phyloP scores from a whole-genome alignment of 2,329 filamentous ascomycete genomes.

The Trichoderma harzianum region DNA sequence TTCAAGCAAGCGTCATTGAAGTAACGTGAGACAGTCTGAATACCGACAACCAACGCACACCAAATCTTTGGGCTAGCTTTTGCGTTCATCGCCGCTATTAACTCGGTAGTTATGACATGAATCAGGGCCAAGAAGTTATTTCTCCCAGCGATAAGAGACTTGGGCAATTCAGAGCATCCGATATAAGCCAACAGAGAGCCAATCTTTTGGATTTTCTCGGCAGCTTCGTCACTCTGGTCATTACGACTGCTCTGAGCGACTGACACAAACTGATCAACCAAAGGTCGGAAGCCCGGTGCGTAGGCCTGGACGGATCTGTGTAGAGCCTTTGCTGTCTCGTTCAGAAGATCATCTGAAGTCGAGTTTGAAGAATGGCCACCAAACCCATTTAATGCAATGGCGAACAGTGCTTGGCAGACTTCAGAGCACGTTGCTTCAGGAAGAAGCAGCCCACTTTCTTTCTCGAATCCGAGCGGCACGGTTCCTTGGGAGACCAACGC shows the following conservation, averaged over 20 bases:
- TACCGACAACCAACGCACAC: constrained; percentile 37
- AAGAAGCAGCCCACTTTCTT: constrained; percentile 30
- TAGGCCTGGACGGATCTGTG: constrained; percentile 38
- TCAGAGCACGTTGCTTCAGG: constrained; percentile 34
- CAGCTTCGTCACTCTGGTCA: constrained; percentile 22
- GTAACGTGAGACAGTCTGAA: constrained; percentile 36
- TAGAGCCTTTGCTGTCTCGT: constrained; percentile 41
- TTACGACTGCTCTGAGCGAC: constrained; percentile 28
- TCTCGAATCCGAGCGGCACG: neutral
- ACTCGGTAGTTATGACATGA: constrained; percentile 33
- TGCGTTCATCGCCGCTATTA: constrained; percentile 36
- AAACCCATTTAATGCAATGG: constrained; percentile 28
- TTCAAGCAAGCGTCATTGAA: constrained; percentile 41
- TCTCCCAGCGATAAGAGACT: constrained; percentile 28
- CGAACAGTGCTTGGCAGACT: constrained; percentile 37
- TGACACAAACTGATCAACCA: constrained; percentile 31
- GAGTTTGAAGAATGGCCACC: constrained; percentile 21
- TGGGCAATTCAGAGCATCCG: constrained; percentile 44
- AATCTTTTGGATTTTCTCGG: constrained; percentile 34
- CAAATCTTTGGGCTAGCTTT: constrained; percentile 34
- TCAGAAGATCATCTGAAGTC: constrained; percentile 37
- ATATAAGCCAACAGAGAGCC: constrained; percentile 47
- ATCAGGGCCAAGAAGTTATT: constrained; percentile 41
- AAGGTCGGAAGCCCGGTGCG: constrained; percentile 33
- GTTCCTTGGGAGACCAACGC: constrained; percentile 41